Evolutionary conservation across 2,329 filamentous ascomycete genomes (phyloP), one percentile per base, ranked within the genome.

Genomic region (Allantophomopsis lycopodina): DNA sequence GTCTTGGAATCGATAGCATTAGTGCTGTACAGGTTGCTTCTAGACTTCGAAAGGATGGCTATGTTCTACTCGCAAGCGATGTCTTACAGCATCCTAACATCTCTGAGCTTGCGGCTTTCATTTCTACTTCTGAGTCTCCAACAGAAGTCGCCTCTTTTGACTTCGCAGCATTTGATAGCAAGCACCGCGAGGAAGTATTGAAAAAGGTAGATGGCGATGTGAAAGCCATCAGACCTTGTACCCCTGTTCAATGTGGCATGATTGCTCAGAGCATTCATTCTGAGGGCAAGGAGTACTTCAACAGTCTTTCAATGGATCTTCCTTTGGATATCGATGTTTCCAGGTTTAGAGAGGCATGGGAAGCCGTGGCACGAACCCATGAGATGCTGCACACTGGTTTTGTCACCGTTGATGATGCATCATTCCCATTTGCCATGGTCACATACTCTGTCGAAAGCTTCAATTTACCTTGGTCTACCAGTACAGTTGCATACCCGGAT

Each of bases 1-100:
- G 82, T 42, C 71, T 94, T n/a, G 89, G 89, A 0, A 63, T 95
- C 3, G 88, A 95, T 58, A 95, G 88, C 54, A 91, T 96, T 51
- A 88, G 82, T 44, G 83, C 86, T 1, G 70, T 79, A 5, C 87
- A 94, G 51, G 66, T 94, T 8, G 83, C 86, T 1, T 69, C 74
- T 1, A 61, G 68, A 18, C 63, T 95, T 13, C 74, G 80, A 14
- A 70, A 66, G 32, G 51, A 68, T 14, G 77, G 76, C 0, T 62
- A 76, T 32, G 51, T 56, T 1, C 58, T 87, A 0, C 74, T 76
- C 1, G 77, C 83, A 0, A 71, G 76, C 1, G 83, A 94, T 55
- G 76, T 95, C 12, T 70, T 95, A 40, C 77, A 83, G 50, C 66
- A 66, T 41, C 65, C 69, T 1, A 73, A 57, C 13, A 53, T 36